A percentile compares a stretch with the other conserved stretches of the same genome.
Evolutionary conservation across 1,284 basidiomycete genomes (phyloP).

Genomic region (Cutaneotrichosporon sp.): DNA sequence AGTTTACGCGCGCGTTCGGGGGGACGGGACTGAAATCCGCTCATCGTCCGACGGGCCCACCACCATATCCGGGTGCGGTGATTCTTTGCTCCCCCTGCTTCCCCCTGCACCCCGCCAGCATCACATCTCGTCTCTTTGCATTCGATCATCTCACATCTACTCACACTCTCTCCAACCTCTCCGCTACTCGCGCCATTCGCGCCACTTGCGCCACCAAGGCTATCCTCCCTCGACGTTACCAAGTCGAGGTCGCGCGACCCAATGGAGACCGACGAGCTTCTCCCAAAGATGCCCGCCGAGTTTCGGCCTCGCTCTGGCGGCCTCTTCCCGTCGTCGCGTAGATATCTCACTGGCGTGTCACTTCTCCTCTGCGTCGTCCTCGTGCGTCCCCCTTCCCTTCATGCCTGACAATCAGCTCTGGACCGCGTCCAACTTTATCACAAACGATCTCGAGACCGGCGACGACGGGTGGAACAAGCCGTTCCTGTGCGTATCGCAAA

Average conservation of each 20-base stretch:
- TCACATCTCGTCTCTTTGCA: not conserved
- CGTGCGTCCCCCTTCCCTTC: constrained; percentile 7
- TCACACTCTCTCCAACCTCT: no score
- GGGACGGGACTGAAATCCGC: no score
- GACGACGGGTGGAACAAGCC: constrained; percentile 46
- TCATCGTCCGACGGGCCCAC: no score
- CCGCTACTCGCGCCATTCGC: not conserved
- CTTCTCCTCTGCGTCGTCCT: constrained; percentile 35
- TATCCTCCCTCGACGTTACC: not conserved
- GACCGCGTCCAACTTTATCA: constrained; percentile 46
- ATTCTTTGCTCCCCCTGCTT: no score
- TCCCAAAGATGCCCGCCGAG: constrained; percentile 4
- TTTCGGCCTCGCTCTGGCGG: not conserved
- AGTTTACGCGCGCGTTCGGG: no score
- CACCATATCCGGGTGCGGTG: no score
- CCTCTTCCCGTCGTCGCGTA: constrained; percentile 5
- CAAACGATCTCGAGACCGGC: constrained; percentile 40
- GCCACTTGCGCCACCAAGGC: no score
- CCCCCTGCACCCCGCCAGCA: not conserved
- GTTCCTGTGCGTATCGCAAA: constrained; percentile 40
- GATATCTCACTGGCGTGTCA: constrained; percentile 35
- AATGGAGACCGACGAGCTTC: constrained; percentile 8
- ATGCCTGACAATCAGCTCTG: constrained; percentile 30
- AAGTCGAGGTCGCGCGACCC: not conserved
- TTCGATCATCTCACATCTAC: no score